Base-by-base conservation (phyloP, 306 rosid species). In the Ceratonia siliqua region DNA sequence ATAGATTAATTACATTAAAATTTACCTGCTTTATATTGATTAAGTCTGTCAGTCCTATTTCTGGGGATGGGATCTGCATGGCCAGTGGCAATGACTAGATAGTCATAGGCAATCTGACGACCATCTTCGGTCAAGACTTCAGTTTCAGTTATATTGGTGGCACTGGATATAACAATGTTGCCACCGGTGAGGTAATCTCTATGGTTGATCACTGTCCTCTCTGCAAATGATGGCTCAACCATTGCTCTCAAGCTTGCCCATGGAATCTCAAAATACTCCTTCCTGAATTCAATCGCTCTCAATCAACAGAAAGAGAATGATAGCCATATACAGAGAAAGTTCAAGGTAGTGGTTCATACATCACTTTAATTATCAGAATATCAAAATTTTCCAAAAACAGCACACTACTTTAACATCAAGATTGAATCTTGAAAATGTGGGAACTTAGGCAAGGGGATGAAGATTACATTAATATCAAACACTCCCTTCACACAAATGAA, bases 231-330 rank as follows among this genome's bases (percentile, higher is more conserved):
- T 36, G 97, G 97, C 74, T 91, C 96, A 78, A 89, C 98, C 92
- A 81, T 89, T 53, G 96, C 70, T 81, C 98, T 91, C 84, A 89
- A 85, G 68, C 74, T 64, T 32, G 90, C 97, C 88, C 92, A 93
- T 53, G 98, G 74, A 57, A 91, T 93, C 87, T 90, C 97, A 84
- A 85, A 91, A 82, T 91, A 87, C 24, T 93, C 98, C 85, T 91
- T 93, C 87, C 97, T 91, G 85, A 2, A 62, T 54, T 54, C 74
- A 79, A 57, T 43, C 20, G 3, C 64, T 71, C 74, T 52, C 72
- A 45, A 46, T 76, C 58, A 87, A 42, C 17, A 70, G 4, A 63
- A 64, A 35, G 3, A 70, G 0, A 36, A 68, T 1, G 13, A 68
- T 24, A 77, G 22, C 30, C 54, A 42, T 35, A 18, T 8, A 27